Base-by-base conservation (phyloP, 2,329 filamentous ascomycete species). In the Didymosphaeria variabile region DNA sequence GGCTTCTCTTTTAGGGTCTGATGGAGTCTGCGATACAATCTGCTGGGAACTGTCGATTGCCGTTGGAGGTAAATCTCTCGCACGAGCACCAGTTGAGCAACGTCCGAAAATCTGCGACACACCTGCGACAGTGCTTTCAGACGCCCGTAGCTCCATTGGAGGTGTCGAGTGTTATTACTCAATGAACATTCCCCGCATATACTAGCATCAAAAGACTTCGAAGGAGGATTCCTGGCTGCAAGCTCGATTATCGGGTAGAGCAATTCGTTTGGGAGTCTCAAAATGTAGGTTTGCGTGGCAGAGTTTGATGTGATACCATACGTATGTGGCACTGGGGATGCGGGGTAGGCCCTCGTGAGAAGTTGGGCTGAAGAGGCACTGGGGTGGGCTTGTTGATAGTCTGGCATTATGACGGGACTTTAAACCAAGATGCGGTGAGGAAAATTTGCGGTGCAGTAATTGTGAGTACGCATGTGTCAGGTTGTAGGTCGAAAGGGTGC, bases 191-290 rank as follows among this genome's bases (percentile, higher is more conserved):
- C 7, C 15, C 19, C 29, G 44, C 23, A 49, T 49, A 15, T 19
- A n/a, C 13, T 9, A 6, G 13, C 47, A 34, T 17, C 17, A n/a
- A 13, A 5, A 2, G 19, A 19, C 2, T n/a, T 7, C 47, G 2
- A 12, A 34, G 29, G 6, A 32, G 9, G 15, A 2, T 9, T 8
- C 10, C 17, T 32, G 17, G 17, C 26, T 17, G 53, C 52, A 17
- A 52, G 46, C 29, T 60, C 46, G 38, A 60, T 47, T n/a, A 60
- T 57, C 7, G 5, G 42, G 17, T 52, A 46, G 12, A 60, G 54
- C 19, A 60, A 45, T 46, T 60, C 58, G 13, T 60, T 19, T 12
- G 58, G 58, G 15, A 60, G 52, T 34, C 38, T 31, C 15, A 60
- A 38, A 7, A 60, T 57, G n/a, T 36, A 45, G 7, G 32, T 2